A percentile compares a stretch with the other conserved stretches of the same genome.
These are phyloP conservation scores for Fusarium sp. DNA, from an alignment of 2,329 filamentous ascomycete species.

Conservation along the genomic window DNA sequence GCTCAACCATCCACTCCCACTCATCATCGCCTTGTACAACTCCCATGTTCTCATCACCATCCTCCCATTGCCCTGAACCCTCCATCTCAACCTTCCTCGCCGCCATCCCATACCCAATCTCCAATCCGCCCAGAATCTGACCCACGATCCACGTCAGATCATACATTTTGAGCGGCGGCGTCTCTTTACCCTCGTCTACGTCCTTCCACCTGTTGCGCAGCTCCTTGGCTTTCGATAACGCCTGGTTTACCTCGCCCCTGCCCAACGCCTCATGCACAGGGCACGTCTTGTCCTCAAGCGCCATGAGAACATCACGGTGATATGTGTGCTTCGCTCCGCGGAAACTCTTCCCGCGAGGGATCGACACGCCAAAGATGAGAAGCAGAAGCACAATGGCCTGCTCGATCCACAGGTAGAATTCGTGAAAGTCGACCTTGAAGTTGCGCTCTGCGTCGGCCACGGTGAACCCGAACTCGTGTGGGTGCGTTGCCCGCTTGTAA, in stretches of 20 bases:
- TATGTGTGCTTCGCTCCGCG: constrained; percentile 61
- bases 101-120: constrained; percentile 66
- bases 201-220: constrained; percentile 79
- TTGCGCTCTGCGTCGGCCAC: constrained; percentile 68
- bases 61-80: constrained; percentile 54
- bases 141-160: constrained; percentile 70
- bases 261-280: constrained; percentile 69
- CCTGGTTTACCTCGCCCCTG: constrained; percentile 62
- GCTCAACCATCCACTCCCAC: constrained; percentile 56
- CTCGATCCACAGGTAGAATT: constrained; percentile 79
- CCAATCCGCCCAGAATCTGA: constrained; percentile 67
- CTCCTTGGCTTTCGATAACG: constrained; percentile 74
- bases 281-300: constrained; percentile 66
- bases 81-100: constrained; percentile 55
- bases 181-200: constrained; percentile 61
- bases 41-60: constrained; percentile 26
- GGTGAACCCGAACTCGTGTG: constrained; percentile 50
- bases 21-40: constrained; percentile 40
- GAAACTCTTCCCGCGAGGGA: constrained; percentile 51
- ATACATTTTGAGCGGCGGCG: constrained; percentile 64
- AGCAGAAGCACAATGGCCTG: constrained; percentile 75
- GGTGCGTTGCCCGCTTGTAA: constrained; percentile 62
- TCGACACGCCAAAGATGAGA: constrained; percentile 68
- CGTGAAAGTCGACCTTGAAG: constrained; percentile 83
- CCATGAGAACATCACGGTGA: constrained; percentile 75